Conservation (phyloP, 257 asterid genomes). For the Solanum sejunctum region DNA sequence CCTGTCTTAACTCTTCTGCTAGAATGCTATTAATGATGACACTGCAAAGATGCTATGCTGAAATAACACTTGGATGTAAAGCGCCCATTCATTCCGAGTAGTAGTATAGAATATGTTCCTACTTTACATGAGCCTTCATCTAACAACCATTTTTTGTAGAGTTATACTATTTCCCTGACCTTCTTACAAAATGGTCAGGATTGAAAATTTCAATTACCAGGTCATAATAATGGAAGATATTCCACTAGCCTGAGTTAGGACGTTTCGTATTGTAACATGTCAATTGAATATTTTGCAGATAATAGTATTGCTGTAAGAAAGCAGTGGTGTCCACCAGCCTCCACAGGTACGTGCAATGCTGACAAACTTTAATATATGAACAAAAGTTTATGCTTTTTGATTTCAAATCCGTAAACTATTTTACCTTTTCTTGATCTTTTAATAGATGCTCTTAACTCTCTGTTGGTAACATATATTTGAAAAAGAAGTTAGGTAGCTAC, state of each 20-base stretch:
- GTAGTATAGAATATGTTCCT: too few relatives aligned
- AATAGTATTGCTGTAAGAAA: constrained; percentile 16
- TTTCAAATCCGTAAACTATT: neutral
- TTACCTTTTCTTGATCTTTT: constrained; percentile 46
- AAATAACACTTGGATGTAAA: too few relatives aligned
- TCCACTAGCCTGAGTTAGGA: constrained; percentile 62
- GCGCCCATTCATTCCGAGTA: too few relatives aligned
- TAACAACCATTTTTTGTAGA: too few relatives aligned
- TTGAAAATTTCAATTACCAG: constrained; percentile 22
- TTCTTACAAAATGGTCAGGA: neutral
- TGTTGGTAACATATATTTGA: constrained; percentile 58
- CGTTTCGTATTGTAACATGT: constrained; percentile 53
- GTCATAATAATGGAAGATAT: constrained; percentile 74
- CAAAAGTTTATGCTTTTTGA: neutral
- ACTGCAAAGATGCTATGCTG: too few relatives aligned
- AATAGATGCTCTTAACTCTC: constrained; percentile 39
- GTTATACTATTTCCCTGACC: too few relatives aligned
- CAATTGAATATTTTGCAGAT: constrained; percentile 68
- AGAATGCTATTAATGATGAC: too few relatives aligned
- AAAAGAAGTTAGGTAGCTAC: constrained; percentile 2
- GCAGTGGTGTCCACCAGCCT: constrained; percentile 94
- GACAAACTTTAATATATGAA: neutral
- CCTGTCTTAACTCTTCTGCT: too few relatives aligned
- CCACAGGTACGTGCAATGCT: neutral
- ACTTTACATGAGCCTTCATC: too few relatives aligned